Conservation (phyloP, 306 rosid genomes). For the Astragalus glycyphyllos region DNA sequence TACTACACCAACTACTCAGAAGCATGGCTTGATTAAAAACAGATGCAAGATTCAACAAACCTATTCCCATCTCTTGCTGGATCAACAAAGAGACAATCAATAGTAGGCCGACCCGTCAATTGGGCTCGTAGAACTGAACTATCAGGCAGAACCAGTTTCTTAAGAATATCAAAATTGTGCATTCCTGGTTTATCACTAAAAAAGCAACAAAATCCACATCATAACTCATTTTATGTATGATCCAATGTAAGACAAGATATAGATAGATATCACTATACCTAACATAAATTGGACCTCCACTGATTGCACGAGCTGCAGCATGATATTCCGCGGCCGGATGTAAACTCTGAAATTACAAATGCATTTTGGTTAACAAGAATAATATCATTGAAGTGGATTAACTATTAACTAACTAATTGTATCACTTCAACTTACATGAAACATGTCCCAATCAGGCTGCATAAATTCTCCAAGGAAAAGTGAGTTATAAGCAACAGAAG, state of each 20-base stretch:
- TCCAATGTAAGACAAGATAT: background rate
- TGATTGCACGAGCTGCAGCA: conserved; percentile 93
- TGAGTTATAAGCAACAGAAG: conserved; percentile 90
- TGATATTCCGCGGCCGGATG: conserved; percentile 94
- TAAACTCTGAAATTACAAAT: conserved; percentile 59
- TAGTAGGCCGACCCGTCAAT: conserved; percentile 89
- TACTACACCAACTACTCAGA: background rate
- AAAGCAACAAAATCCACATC: conserved; percentile 4
- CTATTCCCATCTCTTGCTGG: conserved; percentile 96
- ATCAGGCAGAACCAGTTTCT: conserved; percentile 89
- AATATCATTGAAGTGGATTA: background rate
- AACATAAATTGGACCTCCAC: conserved; percentile 94
- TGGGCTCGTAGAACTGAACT: conserved; percentile 93
- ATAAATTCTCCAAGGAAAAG: conserved; percentile 95
- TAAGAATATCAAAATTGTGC: conserved; percentile 90
- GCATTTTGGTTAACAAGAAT: conserved; percentile 26
- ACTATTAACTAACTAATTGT: background rate
- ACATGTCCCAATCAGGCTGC: conserved; percentile 99
- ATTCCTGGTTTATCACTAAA: conserved; percentile 88
- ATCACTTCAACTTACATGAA: conserved; percentile 72
- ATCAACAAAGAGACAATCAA: conserved; percentile 81
- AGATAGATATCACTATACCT: conserved; percentile 53
- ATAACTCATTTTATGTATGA: conserved; percentile 5
- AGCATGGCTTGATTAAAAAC: background rate
- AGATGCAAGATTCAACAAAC: conserved; percentile 41